Evolutionary conservation across 169 alveolate genomes (phyloP), one percentile per base, ranked within the genome.

Genomic region (Plasmodium falciparum): DNA sequence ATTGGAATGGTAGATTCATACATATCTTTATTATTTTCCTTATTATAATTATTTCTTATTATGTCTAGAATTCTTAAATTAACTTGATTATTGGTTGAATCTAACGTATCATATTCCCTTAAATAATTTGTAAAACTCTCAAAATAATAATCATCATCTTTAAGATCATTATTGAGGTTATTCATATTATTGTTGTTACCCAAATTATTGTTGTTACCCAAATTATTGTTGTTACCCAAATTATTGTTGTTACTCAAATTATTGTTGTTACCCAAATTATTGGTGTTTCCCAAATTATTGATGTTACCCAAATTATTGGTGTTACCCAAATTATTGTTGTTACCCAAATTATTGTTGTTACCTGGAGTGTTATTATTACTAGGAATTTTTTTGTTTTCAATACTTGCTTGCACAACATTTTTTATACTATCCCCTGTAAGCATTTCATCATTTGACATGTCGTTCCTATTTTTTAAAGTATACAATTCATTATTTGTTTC

Each of bases 31-130:
- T 58, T 9, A 22, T 58, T 50, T 33, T 76, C 89, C 13, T 47
- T 49, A 65, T 76, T 65, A 11, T 76, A 65, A 29, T 63, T 26
- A 24, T 76, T 76, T 12, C 70, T 65, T 50, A 63, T 63, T 22
- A 63, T 45, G 12, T 76, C 89, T 22, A 76, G 11, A 22, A 76
- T 76, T 62, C 50, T 76, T 50, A 66, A 26, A 20, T 76, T 70
- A 65, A 50, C 50, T 4, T 76, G n/a, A 47, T 29, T 76, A 17
- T 56, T 62, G 13, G 56, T 26, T 9, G 49, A 49, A 15, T 63
- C 89, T 26, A 47, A 65, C 0, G 45, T 22, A 13, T 76, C 78
- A 45, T 65, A 74, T 2, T 15, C 17, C n/a, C 33, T 22, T 24
- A n/a, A 43, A 2, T 72, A 29, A 12, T 49, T 65, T 56, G 29